Base-by-base conservation (phyloP, 768 basidiomycete genomes). In the Gloeostereum incarnatum region DNA sequence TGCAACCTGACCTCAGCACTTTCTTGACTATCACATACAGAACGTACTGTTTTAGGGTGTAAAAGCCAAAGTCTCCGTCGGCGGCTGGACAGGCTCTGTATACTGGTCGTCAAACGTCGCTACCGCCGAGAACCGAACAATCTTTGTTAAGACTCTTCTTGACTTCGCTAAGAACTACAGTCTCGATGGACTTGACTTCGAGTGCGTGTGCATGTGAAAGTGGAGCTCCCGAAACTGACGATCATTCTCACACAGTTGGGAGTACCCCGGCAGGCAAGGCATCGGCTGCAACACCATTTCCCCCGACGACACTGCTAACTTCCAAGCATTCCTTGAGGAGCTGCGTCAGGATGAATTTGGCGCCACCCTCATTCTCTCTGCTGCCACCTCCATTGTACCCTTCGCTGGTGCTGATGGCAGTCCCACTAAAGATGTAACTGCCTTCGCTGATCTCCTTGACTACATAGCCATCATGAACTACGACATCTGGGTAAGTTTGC, bases 201-300 rank as follows among this genome's bases (percentile, higher is more conserved):
- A 72, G 70, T 73, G 51, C 33, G 68, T 45, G 13, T 30, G 11
- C 23, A 2, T 44, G 11, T 9, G 11, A 4, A 13, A 37, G 29
- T 2, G 38, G 16, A 16, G 22, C 8, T 31, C 20, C 32, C 32
- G 20, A n/a, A 10, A 4, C 16, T 22, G 16, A n/a, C 13, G 25
- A 2, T 26, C 6, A 16, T 18, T 26, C 13, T 38, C 22, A 29
- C 18, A 19, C 37, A 90, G 87, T 51, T 93, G 90, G 90, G 91
- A 94, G 61, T 92, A 85, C 54, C 91, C 91, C 1, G 71, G 64
- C 40, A 54, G 60, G 5, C 67, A 69, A 45, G 91, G 90, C 17
- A 69, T 82, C 5, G 75, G 75, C 1, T 85, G 84, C 46, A 94
- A 96, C 53, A 53, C 55, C 4, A 62, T 83, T 41, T 69, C 62